A percentile compares a stretch with the other conserved stretches of the same genome.
phyloP scores from a whole-genome alignment of 805 yeast species.

The Pichia insulana region DNA sequence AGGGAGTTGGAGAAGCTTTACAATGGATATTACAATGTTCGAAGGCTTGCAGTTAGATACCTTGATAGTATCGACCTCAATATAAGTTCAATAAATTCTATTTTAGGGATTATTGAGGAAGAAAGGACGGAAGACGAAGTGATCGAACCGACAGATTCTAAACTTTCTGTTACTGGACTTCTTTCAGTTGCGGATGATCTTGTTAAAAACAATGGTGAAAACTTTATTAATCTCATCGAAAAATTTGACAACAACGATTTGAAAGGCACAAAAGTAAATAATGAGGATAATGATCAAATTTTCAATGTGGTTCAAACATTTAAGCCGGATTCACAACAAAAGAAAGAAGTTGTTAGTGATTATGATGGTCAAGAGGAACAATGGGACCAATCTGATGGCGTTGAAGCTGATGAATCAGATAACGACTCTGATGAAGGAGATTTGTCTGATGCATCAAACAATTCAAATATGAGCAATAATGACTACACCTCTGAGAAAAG shows the following conservation, averaged over 20 bases:
- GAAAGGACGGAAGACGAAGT: slow-evolving; percentile 1
- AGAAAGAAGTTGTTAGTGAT: slow-evolving; percentile 10
- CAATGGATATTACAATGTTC: slow-evolving; percentile 51
- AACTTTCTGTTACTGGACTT: slow-evolving; percentile 7
- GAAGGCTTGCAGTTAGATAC: slow-evolving; percentile 26
- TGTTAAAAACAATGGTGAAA: slow-evolving; percentile 66
- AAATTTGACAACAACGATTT: slow-evolving; percentile 40
- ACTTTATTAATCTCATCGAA: slow-evolving; percentile 75
- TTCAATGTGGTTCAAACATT: neutral
- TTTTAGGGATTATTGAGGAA: slow-evolving; percentile 19
- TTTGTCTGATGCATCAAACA: slow-evolving; percentile 26
- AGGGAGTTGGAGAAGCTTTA: slow-evolving; percentile 69
- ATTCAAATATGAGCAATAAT: slow-evolving; percentile 33
- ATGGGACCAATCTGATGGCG: slow-evolving; percentile 8
- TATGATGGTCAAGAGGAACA: slow-evolving; percentile 10
- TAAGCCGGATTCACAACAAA: neutral
- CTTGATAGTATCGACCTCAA: slow-evolving; percentile 31
- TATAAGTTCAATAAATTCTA: slow-evolving; percentile 18
- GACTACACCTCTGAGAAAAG: slow-evolving; percentile 53
- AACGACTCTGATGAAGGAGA: slow-evolving; percentile 18
- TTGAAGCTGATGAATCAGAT: slow-evolving; percentile 13
- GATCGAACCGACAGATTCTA: neutral
- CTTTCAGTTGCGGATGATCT: slow-evolving; percentile 68
- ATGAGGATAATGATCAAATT: neutral
- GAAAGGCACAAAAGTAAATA: neutral